phyloP scores from a whole-genome alignment of 2,329 filamentous ascomycete genomes.

The Beauveria rudraprayagi region DNA sequence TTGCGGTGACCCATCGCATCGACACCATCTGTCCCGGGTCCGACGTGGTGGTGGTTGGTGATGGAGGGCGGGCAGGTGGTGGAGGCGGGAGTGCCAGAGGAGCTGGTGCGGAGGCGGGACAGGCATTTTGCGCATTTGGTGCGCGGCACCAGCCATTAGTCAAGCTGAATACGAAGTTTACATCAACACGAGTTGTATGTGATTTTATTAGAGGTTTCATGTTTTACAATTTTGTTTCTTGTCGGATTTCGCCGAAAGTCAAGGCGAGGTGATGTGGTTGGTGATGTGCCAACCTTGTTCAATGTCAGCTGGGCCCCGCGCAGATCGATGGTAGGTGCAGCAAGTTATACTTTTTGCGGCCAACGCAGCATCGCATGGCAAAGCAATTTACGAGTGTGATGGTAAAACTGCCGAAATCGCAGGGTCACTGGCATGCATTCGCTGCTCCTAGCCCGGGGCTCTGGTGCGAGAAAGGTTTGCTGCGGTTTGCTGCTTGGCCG shows the following conservation, averaged over 20 bases:
- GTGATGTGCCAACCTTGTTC: neutral
- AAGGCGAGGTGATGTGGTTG: neutral
- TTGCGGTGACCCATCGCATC: constrained; percentile 9
- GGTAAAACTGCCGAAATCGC: constrained; percentile 5
- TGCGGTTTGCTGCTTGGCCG: neutral
- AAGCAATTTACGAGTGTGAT: neutral
- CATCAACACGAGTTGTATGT: neutral
- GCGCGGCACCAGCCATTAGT: neutral
- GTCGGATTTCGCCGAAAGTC: neutral
- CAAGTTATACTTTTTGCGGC: neutral
- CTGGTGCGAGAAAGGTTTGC: neutral
- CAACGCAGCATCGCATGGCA: neutral
- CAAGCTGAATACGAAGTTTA: neutral
- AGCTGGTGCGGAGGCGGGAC: neutral
- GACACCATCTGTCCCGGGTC: constrained; percentile 10
- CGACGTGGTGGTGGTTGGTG: constrained; percentile 4
- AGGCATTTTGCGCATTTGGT: constrained; percentile 4
- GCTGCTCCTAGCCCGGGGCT: neutral
- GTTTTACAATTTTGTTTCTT: neutral
- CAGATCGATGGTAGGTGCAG: neutral
- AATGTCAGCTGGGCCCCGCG: neutral
- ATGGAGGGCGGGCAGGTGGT: constrained; percentile 4
- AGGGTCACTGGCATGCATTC: neutral
- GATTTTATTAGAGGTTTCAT: neutral
- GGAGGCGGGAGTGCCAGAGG: constrained; percentile 5